Base-by-base conservation (phyloP, 495 filamentous ascomycete species). In the Tuber umbilicatum region DNA sequence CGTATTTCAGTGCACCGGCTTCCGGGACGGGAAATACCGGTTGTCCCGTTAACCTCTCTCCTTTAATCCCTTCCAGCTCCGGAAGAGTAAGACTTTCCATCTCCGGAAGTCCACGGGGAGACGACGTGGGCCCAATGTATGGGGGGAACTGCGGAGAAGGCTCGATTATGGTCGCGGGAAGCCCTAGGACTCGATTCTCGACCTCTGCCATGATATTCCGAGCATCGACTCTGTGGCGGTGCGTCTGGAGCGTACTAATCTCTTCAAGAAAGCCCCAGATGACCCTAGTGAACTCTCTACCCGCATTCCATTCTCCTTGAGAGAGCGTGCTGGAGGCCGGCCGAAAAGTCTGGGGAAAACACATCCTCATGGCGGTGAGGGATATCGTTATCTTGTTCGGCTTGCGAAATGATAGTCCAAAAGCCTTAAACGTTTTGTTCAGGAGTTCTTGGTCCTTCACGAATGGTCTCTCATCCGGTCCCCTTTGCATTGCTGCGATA, bases 191-290 rank as follows among this genome's bases (percentile, higher is more conserved):
- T 38, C 73, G 73, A 5, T 39, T 37, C 19, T 16, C 17, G 14
- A 76, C 67, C 41, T 76, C 67, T 1, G 12, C 9, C 31, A 76
- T 12, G 21, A 76, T 70, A 21, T 76, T 76, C 2, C 6, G 4
- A 31, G 75, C 75, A 14, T 76, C 73, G 9, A 42, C 17, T 41
- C 75, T 43, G 38, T 76, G 73, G 17, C 73, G 42, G 72, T 76
- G 73, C 9, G 3, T 45, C 12, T 9, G 16, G 42, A 76, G 42
- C 12, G 16, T 6, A 41, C 45, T 12, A 27, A 76, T 76, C 14
- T 70, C 73, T 7, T 35, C 43, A 6, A 76, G 12, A 2, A 76
- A 0, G 27, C 31, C n/a, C 31, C 50, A 74, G 5, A 75, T 42
- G 14, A 40, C 31, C n/a, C 10, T 21, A n/a, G 27, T n/a, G n/a